Base-by-base conservation (phyloP, 257 asterid genomes). In the Parsonsia alboflavescens region DNA sequence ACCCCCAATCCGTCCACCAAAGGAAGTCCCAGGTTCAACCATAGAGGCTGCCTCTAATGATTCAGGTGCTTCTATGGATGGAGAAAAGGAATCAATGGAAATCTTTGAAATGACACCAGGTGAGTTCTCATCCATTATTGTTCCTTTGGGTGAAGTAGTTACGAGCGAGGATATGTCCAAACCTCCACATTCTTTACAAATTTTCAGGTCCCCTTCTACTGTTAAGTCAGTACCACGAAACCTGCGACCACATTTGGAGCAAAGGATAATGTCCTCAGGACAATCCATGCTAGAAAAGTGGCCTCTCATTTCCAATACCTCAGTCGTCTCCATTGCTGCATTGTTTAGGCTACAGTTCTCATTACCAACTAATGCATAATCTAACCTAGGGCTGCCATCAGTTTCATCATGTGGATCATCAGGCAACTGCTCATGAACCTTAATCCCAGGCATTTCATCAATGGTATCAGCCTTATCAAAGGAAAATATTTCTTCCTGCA, bases 161-260 rank as follows among this genome's bases (percentile, higher is more conserved):
- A 50, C 65, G 75, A 72, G n/a, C 73, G 88, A 76, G 50, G 71
- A 78, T 68, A 68, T 71, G 78, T 86, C 88, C 75, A 76, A 79
- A 77, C 78, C 78, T 75, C 58, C 83, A 81, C 99, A 94, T 58
- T 83, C 75, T 46, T 26, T 77, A 84, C 99, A 94, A 76, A 92
- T 77, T 71, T 78, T 80, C 46, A 74, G 80, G 62, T 85, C 90
- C 45, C 82, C 89, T 74, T 91, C 90, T 68, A 46, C 75, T 22
- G 77, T 76, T 17, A 65, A 65, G 74, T 89, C 86, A 72, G 75
- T 59, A 42, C 78, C 78, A 73, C 26, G 77, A 75, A 83, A 86
- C 74, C 64, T 78, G 57, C 28, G 72, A 71, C 88, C 78, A 73
- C 98, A 94, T 82, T 76, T 85, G 58, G 91, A 82, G 85, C 99